Base-by-base conservation (phyloP, 2,329 filamentous ascomycete genomes). In the Zasmidium cellare region DNA sequence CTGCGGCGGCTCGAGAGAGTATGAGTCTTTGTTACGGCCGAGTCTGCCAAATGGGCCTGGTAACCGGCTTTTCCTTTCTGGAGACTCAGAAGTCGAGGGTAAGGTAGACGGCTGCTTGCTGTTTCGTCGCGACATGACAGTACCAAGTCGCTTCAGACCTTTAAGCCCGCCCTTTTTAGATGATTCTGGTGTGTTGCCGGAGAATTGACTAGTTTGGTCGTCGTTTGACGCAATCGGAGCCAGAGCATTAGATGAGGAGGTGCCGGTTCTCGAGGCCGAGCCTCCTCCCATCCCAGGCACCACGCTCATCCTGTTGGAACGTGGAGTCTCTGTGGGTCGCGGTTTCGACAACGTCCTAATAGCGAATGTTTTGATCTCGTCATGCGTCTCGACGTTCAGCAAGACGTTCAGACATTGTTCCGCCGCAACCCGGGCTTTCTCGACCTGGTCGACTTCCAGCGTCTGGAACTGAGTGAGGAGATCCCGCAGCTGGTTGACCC, bases 381-480 rank as follows among this genome's bases (percentile, higher is more conserved):
- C 89, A 18, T 87, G 84, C 0, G 92, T 96, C 72, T 91, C 88
- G 45, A 97, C 86, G 71, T 96, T 94, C 51, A 99, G 80, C 66
- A 97, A 82, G 9, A 87, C 82, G 65, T 91, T 91, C 57, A 99
- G 78, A 23, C 91, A 91, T 60, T 87, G 86, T 72, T 94, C 92
- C 23, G 91, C 87, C 12, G 87, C 86, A 58, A 85, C 79, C 61
- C 91, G 86, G 60, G 83, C 87, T 57, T 89, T 84, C 73, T 96
- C 90, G 16, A 93, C 86, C 66, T 90, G 86, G 71, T 99, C 94
- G 24, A 91, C 85, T 73, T 97, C 93, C 71, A 96, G 89, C 0
- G 94, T 99, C 74, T 96, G 88, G 67, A 93, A 89, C 70, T 97
- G 92, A 0, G 94, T 97, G 59, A 99, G 82, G 44, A 90, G 84